Percentiles rank a stretch among this genome's conserved stretches.
These are phyloP conservation scores for Phytophthora parvispora DNA, from an alignment of 352 stramenopile genomes.

Conservation along the genomic window DNA sequence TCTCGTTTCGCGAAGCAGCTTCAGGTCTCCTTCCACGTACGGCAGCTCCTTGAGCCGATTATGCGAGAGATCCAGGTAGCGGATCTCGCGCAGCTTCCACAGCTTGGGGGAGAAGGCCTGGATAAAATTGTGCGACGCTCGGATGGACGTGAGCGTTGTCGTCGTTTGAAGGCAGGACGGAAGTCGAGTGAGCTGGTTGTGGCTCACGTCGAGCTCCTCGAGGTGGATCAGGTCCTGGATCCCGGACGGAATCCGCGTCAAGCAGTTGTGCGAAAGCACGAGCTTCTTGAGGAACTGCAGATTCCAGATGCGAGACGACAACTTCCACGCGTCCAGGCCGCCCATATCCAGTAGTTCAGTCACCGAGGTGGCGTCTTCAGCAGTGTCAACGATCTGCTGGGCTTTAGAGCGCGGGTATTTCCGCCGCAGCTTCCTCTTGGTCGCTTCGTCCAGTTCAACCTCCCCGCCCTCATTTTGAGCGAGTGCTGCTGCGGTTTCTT, in stretches of 20 bases:
- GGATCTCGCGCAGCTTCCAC: conserved; percentile 70
- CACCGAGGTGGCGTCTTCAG: conserved; percentile 4
- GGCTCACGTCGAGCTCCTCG: conserved; percentile 64
- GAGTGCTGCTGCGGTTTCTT: conserved; percentile 10
- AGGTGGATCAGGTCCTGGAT: conserved; percentile 76
- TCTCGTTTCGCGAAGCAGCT: conserved; percentile 73
- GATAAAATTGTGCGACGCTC: conserved; percentile 71
- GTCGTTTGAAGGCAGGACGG: conserved; percentile 80
- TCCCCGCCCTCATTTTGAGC: conserved; percentile 23
- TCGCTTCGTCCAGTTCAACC: conserved; percentile 35
- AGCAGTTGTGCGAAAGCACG: conserved; percentile 57
- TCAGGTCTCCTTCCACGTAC: conserved; percentile 40
- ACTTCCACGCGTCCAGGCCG: conserved; percentile 23
- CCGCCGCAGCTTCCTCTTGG: conserved; percentile 36
- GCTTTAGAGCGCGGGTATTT: conserved; percentile 63
- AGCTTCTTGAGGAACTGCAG: conserved; percentile 55
- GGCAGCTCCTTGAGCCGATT: conserved; percentile 58
- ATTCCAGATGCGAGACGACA: conserved; percentile 83
- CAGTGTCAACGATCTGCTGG: conserved; percentile 63
- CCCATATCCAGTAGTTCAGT: no score
- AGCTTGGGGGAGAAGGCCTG: conserved; percentile 70
- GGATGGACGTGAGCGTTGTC: conserved; percentile 46
- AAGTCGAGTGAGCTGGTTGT: conserved; percentile 66
- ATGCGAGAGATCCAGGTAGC: conserved; percentile 61
- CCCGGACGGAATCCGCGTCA: conserved; percentile 71